phyloP scores from a whole-genome alignment of 2,329 filamentous ascomycete species.

The Knoxdaviesia capensis region DNA sequence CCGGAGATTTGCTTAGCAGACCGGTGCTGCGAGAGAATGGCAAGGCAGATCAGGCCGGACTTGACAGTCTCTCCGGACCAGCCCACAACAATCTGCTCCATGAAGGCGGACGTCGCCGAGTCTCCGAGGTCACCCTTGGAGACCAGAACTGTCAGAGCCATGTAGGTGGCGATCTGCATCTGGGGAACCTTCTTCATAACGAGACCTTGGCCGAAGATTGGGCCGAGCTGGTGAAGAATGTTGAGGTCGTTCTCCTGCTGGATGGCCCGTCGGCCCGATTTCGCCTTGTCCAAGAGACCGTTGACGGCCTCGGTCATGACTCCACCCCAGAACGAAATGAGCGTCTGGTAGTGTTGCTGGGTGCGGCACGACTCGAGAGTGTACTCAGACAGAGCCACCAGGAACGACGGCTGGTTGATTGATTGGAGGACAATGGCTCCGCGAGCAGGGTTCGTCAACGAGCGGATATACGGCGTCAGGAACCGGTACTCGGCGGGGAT shows the following conservation, averaged over 20 bases:
- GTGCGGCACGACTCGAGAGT: conserved; percentile 53
- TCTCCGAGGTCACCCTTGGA: conserved; percentile 67
- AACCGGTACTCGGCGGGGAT: conserved; percentile 65
- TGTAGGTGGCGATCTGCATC: conserved; percentile 73
- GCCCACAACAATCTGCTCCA: conserved; percentile 67
- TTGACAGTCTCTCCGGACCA: conserved; percentile 56
- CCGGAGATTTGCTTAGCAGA: conserved; percentile 48
- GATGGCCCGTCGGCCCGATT: conserved; percentile 55
- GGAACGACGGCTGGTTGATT: conserved; percentile 56
- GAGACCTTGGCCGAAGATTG: conserved; percentile 61
- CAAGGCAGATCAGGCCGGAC: conserved; percentile 59
- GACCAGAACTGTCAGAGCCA: conserved; percentile 71
- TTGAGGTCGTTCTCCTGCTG: conserved; percentile 69
- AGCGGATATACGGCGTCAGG: conserved; percentile 67
- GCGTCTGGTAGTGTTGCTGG: conserved; percentile 52
- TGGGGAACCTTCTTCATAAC: conserved; percentile 57
- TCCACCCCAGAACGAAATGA: conserved; percentile 82
- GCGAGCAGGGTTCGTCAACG: conserved; percentile 55
- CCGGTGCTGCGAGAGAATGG: conserved; percentile 65
- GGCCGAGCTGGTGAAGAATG: conserved; percentile 42
- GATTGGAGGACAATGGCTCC: conserved; percentile 70
- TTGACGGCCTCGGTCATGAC: conserved; percentile 72
- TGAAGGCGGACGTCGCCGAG: conserved; percentile 60
- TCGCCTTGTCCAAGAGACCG: conserved; percentile 57
- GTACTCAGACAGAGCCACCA: conserved; percentile 59